A percentile compares a stretch with the other conserved stretches of the same genome.
These are phyloP conservation scores for Odontarrhena argentea DNA, from an alignment of 345 rosid genomes.

Conservation along the genomic window DNA sequence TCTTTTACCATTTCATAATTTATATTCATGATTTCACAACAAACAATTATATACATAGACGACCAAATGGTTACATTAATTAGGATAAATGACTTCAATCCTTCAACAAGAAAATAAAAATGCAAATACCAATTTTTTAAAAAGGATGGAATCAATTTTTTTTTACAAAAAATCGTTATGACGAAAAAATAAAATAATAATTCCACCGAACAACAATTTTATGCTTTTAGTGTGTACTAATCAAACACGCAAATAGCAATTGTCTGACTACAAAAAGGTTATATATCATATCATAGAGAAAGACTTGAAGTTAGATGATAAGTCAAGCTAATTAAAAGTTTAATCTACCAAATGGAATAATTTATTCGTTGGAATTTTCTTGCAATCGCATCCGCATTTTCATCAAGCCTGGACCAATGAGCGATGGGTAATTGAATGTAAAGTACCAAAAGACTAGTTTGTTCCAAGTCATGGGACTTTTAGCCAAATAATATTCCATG, in stretches of 20 bases:
- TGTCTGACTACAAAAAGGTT: background rate
- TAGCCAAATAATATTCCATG: conserved; percentile 22
- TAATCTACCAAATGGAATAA: conserved; percentile 1
- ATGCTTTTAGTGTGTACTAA: background rate
- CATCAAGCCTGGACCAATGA: background rate
- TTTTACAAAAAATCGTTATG: no score
- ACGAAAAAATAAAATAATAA: no score
- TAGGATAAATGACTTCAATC: no score
- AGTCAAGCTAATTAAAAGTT: conserved; percentile 20
- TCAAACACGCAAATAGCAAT: no score
- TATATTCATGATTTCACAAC: no score
- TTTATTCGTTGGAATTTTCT: background rate
- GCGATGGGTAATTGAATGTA: background rate
- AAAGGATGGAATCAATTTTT: no score
- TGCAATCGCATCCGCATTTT: background rate
- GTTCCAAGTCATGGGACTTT: conserved; percentile 19
- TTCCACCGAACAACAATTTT: background rate
- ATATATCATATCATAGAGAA: conserved; percentile 16
- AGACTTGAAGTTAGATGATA: conserved; percentile 27
- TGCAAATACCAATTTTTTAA: no score
- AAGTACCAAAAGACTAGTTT: no score
- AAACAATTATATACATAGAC: no score
- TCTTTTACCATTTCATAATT: no score
- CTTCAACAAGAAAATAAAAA: no score
- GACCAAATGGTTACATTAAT: no score